phyloP scores from a whole-genome alignment of 2,329 filamentous ascomycete genomes.

The Venturia asperata region DNA sequence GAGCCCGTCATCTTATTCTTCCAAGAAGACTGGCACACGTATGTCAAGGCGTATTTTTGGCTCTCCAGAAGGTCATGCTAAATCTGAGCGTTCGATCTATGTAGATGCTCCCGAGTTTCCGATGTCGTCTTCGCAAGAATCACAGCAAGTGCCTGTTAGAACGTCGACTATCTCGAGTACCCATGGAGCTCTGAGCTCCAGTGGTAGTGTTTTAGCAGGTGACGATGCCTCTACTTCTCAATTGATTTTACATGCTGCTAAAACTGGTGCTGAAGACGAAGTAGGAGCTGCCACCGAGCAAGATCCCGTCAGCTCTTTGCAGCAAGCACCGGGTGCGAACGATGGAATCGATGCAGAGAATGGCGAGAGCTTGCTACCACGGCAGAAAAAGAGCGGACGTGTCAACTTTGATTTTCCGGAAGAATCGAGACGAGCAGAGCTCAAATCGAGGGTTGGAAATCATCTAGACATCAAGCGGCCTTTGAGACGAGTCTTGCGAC shows the following conservation, averaged over 20 bases:
- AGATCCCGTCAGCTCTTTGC: not conserved
- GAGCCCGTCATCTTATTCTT: not conserved
- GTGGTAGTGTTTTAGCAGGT: constrained; percentile 15
- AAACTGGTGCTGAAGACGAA: constrained; percentile 15
- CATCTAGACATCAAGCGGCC: constrained; percentile 33
- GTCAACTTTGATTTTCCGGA: constrained; percentile 40
- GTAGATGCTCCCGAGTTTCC: constrained; percentile 12
- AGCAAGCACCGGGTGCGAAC: not conserved
- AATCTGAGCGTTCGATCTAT: constrained; percentile 8
- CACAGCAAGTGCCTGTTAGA: not conserved
- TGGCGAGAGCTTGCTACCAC: constrained; percentile 2
- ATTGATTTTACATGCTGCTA: constrained; percentile 17
- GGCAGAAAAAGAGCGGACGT: constrained; percentile 21
- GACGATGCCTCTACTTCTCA: constrained; percentile 17
- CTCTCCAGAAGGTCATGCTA: constrained; percentile 10
- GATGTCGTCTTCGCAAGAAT: not conserved
- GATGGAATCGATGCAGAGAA: not conserved
- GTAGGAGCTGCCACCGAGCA: constrained; percentile 1
- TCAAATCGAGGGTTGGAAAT: constrained; percentile 34
- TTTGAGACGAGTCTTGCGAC: constrained; percentile 8
- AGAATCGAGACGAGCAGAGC: constrained; percentile 33
- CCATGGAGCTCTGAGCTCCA: constrained; percentile 1
- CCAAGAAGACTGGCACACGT: not conserved
- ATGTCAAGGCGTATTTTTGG: constrained; percentile 1
- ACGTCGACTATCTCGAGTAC: constrained; percentile 10